phyloP scores from a whole-genome alignment of 2,329 filamentous ascomycete species.

The Aspergillus alliaceus region DNA sequence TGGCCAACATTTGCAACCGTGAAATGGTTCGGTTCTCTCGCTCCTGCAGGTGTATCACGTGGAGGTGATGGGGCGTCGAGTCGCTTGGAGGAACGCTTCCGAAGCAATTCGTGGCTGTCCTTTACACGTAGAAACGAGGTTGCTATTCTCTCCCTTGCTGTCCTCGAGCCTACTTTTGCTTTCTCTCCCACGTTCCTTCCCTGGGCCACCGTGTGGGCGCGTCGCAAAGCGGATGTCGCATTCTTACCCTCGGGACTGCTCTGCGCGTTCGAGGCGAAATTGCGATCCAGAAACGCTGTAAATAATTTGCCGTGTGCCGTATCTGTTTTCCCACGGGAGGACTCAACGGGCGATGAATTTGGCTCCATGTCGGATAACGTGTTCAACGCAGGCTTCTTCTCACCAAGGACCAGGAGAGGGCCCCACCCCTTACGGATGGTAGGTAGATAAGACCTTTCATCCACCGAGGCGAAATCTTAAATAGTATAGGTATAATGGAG shows the following conservation, averaged over 20 bases:
- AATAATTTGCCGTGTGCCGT: slow-evolving; percentile 8
- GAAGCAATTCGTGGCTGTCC: slow-evolving; percentile 54
- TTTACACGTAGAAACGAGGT: slow-evolving; percentile 44
- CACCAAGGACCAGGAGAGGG: not conserved
- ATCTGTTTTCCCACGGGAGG: slow-evolving; percentile 11
- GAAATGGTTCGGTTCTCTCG: slow-evolving; percentile 70
- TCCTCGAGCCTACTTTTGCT: slow-evolving; percentile 29
- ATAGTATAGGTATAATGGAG: slow-evolving; percentile 16
- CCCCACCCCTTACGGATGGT: slow-evolving; percentile 2
- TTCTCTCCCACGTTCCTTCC: slow-evolving; percentile 28
- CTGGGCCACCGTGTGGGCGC: slow-evolving; percentile 41
- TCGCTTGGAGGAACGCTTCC: slow-evolving; percentile 38
- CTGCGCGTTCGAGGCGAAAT: slow-evolving; percentile 14
- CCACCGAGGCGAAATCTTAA: slow-evolving; percentile 1
- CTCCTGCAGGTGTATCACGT: slow-evolving; percentile 59
- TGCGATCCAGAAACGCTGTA: slow-evolving; percentile 9
- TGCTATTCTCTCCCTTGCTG: slow-evolving; percentile 32
- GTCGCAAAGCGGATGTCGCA: slow-evolving; percentile 31
- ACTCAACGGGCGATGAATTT: slow-evolving; percentile 1
- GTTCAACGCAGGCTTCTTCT: not conserved
- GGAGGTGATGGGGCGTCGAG: slow-evolving; percentile 53
- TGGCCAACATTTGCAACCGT: slow-evolving; percentile 80
- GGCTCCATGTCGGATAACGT: slow-evolving; percentile 12
- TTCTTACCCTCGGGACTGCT: slow-evolving; percentile 17
- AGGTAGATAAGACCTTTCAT: slow-evolving; percentile 6